phyloP scores from a whole-genome alignment of 2,329 filamentous ascomycete species.

The Colletotrichum liaoningense region DNA sequence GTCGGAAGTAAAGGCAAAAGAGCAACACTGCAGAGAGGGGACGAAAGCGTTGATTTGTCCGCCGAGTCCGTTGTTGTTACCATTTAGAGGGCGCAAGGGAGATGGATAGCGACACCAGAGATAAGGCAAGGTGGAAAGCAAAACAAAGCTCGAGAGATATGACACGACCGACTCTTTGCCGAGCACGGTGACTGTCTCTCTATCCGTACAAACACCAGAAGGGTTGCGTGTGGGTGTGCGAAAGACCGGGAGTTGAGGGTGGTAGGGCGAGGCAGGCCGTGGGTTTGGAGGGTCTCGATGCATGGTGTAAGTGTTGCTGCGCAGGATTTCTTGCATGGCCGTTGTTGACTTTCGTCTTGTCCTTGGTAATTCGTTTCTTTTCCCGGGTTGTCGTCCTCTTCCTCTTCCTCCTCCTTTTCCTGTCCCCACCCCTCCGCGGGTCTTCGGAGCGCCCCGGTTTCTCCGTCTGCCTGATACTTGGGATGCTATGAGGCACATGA shows the following conservation, averaged over 20 bases:
- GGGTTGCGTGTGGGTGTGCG: neutral
- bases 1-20: conserved; percentile 11
- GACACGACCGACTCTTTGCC: neutral
- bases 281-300: neutral
- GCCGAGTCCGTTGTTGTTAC: neutral
- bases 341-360: conserved; percentile 14
- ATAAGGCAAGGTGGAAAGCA: neutral
- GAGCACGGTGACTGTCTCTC: neutral
- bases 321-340: conserved; percentile 24
- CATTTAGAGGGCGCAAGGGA: neutral
- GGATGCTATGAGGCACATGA: neutral
- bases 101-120: neutral
- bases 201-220: neutral
- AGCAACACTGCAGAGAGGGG: conserved; percentile 1
- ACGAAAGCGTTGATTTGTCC: neutral
- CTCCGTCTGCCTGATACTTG: neutral
- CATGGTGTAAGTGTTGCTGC: neutral
- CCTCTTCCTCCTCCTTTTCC: neutral
- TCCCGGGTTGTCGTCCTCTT: neutral
- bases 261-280: conserved; percentile 14
- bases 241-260: conserved; percentile 9
- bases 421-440: neutral
- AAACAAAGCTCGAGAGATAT: neutral
- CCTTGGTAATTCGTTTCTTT: conserved; percentile 9
- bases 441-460: neutral